These are phyloP conservation scores for Penicillium corylophilum DNA, from an alignment of 2,329 filamentous ascomycete species.

Conservation along the genomic window DNA sequence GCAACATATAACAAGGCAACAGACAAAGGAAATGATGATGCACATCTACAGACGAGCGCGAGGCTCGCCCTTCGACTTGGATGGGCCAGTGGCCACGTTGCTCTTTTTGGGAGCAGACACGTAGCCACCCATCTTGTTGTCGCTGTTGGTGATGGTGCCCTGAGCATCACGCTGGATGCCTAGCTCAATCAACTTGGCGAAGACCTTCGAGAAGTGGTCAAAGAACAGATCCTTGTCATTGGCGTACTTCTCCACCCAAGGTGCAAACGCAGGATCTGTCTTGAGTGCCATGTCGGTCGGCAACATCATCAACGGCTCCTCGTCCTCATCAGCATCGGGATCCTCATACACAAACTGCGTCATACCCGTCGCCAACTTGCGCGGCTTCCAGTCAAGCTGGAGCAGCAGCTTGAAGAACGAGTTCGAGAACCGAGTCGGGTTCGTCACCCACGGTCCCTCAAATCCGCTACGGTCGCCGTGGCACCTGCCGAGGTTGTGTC, in stretches of 20 bases:
- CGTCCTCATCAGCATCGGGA: constrained; percentile 50
- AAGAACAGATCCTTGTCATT: constrained; percentile 63
- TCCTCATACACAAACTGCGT: constrained; percentile 61
- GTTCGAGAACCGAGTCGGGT: constrained; percentile 59
- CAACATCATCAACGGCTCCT: constrained; percentile 64
- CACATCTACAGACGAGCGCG: constrained; percentile 29
- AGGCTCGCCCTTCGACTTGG: constrained; percentile 17
- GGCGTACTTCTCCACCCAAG: constrained; percentile 60
- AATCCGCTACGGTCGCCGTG: constrained; percentile 58
- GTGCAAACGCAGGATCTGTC: constrained; percentile 53
- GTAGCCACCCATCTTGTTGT: constrained; percentile 59
- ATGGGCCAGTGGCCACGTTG: constrained; percentile 30
- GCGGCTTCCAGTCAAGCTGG: constrained; percentile 55
- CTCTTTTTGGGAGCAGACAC: constrained; percentile 59
- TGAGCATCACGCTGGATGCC: constrained; percentile 57
- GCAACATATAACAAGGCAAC: constrained; percentile 5
- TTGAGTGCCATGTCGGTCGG: constrained; percentile 62
- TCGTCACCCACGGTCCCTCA: constrained; percentile 59
- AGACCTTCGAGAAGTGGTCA: constrained; percentile 58
- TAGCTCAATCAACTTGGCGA: constrained; percentile 61
- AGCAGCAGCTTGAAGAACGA: constrained; percentile 57
- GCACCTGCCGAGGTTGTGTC: constrained; percentile 58
- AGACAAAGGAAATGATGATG: neutral
- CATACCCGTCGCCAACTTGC: constrained; percentile 53
- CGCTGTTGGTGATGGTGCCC: constrained; percentile 55